phyloP scores from a whole-genome alignment of 805 yeast species.

The Monosporozyma aerobia region DNA sequence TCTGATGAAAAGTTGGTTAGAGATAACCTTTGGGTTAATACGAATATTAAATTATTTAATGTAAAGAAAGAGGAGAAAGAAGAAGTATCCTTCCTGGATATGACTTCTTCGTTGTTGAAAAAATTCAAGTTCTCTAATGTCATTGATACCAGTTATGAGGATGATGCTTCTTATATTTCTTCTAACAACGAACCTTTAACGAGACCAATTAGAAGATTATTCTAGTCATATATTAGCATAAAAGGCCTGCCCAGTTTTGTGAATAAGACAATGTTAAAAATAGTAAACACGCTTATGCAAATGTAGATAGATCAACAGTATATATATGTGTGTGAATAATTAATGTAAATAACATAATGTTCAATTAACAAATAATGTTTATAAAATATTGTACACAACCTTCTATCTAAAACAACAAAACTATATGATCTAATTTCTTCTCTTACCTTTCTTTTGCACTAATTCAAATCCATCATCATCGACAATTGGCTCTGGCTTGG shows the following conservation, averaged over 20 bases:
- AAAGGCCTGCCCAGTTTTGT: not conserved
- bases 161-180: not conserved
- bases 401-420: not conserved
- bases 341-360: not conserved
- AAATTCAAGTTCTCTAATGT: slow-evolving; percentile 26
- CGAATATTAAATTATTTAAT: slow-evolving; percentile 42
- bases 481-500: slow-evolving; percentile 44
- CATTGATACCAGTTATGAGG: not conserved
- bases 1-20: slow-evolving; percentile 27
- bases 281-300: not conserved
- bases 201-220: not conserved
- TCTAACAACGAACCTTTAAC: not conserved
- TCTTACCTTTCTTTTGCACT: slow-evolving; percentile 66
- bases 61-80: slow-evolving; percentile 34
- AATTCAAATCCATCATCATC: slow-evolving; percentile 94
- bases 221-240: not conserved
- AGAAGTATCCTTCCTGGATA: slow-evolving; percentile 34
- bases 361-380: not conserved
- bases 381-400: not conserved
- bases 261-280: not conserved
- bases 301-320: not conserved
- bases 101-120: slow-evolving; percentile 32
- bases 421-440: slow-evolving; percentile 25
- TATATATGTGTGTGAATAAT: too few relatives aligned
- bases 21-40: slow-evolving; percentile 45